Evolutionary conservation across 176 grass and related monocot genomes (phyloP).

Genomic region (sorghum (Sorghum bicolor)): Sorghum_bicolor_NCBIv3 NC_012878.2:2317001-2317500

Average conservation of each 20-base stretch:
- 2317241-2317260: too few relatives aligned
- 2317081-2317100: neutral
- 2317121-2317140: neutral
- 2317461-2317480: neutral
- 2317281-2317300: neutral
- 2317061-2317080: neutral
- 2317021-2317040: neutral
- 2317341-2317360: neutral
- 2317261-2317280: too few relatives aligned
- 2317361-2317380: constrained; percentile 5
- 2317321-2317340: neutral
- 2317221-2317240: too few relatives aligned
- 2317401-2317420: neutral
- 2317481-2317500: neutral
- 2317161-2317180: neutral
- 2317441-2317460: too few relatives aligned
- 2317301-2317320: constrained; percentile 3
- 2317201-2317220: constrained; percentile 12
- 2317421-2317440: too few relatives aligned
- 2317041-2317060: neutral
- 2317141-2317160: neutral
- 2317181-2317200: neutral
- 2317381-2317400: neutral
- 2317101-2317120: neutral
- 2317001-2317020: neutral